Percentiles rank a stretch among this genome's conserved stretches.
Conservation (phyloP, 2,329 filamentous ascomycete genomes). For the Rhexocercosporidium sp. region DNA sequence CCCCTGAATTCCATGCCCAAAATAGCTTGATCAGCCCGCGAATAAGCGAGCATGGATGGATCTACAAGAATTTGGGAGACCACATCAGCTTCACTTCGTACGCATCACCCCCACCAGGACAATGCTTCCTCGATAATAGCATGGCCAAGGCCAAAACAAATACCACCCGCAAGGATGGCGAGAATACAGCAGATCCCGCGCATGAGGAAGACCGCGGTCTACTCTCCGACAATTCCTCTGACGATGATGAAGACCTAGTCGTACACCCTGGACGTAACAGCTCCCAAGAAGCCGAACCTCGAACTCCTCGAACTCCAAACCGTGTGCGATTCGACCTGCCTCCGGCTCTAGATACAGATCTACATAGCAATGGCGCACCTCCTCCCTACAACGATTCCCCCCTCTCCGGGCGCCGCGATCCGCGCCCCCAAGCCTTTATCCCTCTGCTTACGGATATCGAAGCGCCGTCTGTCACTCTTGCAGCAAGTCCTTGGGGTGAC, state of each 20-base stretch:
- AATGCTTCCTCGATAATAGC: slow-evolving; percentile 48
- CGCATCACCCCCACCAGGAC: slow-evolving; percentile 29
- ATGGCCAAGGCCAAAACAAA: slow-evolving; percentile 51
- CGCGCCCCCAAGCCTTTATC: slow-evolving; percentile 42
- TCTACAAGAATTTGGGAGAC: slow-evolving; percentile 6
- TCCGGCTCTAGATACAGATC: slow-evolving; percentile 36
- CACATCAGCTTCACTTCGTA: slow-evolving; percentile 15
- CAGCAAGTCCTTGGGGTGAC: slow-evolving; percentile 41
- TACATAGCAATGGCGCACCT: slow-evolving; percentile 42
- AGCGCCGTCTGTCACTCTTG: slow-evolving; percentile 78
- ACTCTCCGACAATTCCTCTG: slow-evolving; percentile 41
- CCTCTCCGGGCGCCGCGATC: slow-evolving; percentile 40
- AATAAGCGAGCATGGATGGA: slow-evolving; percentile 30
- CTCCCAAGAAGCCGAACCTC: slow-evolving; percentile 27
- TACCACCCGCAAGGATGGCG: slow-evolving; percentile 39
- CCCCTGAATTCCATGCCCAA: slow-evolving; percentile 11
- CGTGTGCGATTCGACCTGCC: slow-evolving; percentile 44
- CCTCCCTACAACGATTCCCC: slow-evolving; percentile 49
- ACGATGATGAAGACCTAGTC: slow-evolving; percentile 40
- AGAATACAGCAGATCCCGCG: slow-evolving; percentile 20
- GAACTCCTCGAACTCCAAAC: slow-evolving; percentile 42
- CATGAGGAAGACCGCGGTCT: slow-evolving; percentile 49
- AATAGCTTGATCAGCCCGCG: slow-evolving; percentile 15
- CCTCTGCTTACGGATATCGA: slow-evolving; percentile 84
- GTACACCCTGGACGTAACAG: slow-evolving; percentile 32